Percentiles rank a stretch among this genome's conserved stretches.
Evolutionary conservation across 352 stramenopile genomes (phyloP).

Genomic region (Phytophthora cactorum): DNA sequence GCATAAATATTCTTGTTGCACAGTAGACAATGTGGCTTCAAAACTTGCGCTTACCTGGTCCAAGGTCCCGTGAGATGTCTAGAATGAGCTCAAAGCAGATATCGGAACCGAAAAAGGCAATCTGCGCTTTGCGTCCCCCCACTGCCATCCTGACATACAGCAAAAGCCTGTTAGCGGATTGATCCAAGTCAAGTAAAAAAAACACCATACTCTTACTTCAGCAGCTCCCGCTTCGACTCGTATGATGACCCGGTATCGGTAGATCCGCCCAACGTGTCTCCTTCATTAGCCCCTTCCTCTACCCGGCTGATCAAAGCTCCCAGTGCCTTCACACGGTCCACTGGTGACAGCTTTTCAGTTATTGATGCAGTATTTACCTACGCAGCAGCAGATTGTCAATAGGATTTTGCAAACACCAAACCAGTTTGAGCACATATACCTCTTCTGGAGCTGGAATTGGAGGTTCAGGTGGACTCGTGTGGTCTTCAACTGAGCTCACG

Average conservation of each 20-base stretch:
- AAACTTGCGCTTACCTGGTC: slow-evolving; percentile 43
- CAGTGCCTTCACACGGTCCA: slow-evolving; percentile 65
- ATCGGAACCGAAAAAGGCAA: slow-evolving; percentile 78
- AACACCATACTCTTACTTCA: slow-evolving; percentile 45
- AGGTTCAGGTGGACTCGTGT: neutral
- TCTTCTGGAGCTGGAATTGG: slow-evolving; percentile 14
- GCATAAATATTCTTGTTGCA: neutral
- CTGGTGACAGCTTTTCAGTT: slow-evolving; percentile 52
- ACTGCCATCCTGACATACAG: slow-evolving; percentile 60
- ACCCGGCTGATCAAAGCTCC: slow-evolving; percentile 59
- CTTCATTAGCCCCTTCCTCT: slow-evolving; percentile 66
- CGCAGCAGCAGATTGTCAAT: slow-evolving; percentile 4
- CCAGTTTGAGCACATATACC: slow-evolving; percentile 14
- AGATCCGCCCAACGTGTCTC: slow-evolving; percentile 47
- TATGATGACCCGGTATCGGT: slow-evolving; percentile 39
- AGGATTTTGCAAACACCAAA: neutral
- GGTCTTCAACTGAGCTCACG: slow-evolving; percentile 1
- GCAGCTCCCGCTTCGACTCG: slow-evolving; percentile 74
- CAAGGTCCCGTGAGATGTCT: slow-evolving; percentile 64
- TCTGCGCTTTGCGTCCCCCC: slow-evolving; percentile 69
- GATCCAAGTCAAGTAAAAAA: neutral
- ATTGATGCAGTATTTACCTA: slow-evolving; percentile 22
- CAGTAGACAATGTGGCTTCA: neutral
- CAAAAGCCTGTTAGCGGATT: slow-evolving; percentile 4
- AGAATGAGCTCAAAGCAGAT: slow-evolving; percentile 82